Conservation (phyloP, 768 basidiomycete genomes). For the Dentipellis sp. region DNA sequence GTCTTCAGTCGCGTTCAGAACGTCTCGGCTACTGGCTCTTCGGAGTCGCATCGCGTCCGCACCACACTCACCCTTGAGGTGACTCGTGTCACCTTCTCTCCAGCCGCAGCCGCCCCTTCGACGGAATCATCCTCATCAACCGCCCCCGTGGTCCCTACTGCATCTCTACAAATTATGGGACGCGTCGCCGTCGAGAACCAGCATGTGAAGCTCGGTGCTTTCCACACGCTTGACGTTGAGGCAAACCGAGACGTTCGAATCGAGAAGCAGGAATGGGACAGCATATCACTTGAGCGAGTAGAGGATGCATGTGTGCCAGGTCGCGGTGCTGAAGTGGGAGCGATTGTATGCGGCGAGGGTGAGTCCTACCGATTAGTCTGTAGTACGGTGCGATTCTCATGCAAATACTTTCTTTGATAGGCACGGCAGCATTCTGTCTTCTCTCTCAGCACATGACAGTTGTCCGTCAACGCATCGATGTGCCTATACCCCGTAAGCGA, state of each 20-base stretch:
- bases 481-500: constrained; percentile 84
- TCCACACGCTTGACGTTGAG: constrained; percentile 92
- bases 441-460: constrained; percentile 96
- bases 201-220: constrained; percentile 87
- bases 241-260: constrained; percentile 85
- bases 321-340: constrained; percentile 91
- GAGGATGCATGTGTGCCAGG: constrained; percentile 90
- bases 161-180: constrained; percentile 79
- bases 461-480: constrained; percentile 81
- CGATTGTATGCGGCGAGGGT: constrained; percentile 93
- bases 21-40: constrained; percentile 87
- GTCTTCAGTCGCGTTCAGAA: constrained; percentile 70
- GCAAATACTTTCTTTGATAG: constrained; percentile 18
- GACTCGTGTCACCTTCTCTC: constrained; percentile 71
- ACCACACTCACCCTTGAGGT: constrained; percentile 81
- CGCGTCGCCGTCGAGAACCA: constrained; percentile 79
- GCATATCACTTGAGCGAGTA: constrained; percentile 70
- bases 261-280: constrained; percentile 94
- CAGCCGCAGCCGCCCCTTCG: constrained; percentile 44
- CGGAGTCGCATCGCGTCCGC: constrained; percentile 82
- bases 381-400: background rate
- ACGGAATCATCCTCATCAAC: constrained; percentile 27
- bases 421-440: constrained; percentile 87
- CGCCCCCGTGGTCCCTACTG: constrained; percentile 27
- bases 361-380: background rate